Percentiles rank a stretch among this genome's conserved stretches.
Evolutionary conservation across 2,329 filamentous ascomycete genomes (phyloP).

Genomic region (Blumeriella jaapii): DNA sequence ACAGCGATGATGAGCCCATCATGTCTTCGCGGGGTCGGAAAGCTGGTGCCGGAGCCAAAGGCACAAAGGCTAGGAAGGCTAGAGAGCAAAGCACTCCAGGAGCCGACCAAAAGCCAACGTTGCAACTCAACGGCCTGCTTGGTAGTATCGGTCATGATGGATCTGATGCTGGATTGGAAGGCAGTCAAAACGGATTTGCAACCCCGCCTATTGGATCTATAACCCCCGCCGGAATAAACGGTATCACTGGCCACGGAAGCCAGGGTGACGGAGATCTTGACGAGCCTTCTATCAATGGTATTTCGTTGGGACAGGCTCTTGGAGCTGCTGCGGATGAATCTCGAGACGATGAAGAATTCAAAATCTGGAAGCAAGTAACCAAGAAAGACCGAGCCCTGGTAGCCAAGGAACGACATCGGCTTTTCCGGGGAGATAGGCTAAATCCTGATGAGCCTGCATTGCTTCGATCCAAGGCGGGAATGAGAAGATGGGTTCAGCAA

Average conservation of each 20-base stretch:
- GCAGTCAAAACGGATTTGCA: constrained; percentile 70
- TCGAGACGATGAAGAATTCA: constrained; percentile 88
- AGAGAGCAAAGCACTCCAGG: constrained; percentile 70
- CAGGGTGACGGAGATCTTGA: constrained; percentile 80
- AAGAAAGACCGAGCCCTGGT: constrained; percentile 87
- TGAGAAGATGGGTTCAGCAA: constrained; percentile 77
- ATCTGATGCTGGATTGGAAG: constrained; percentile 63
- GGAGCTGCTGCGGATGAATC: constrained; percentile 60
- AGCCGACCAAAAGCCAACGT: constrained; percentile 60
- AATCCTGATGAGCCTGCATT: constrained; percentile 83
- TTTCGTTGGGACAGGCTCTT: constrained; percentile 51
- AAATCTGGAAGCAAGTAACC: constrained; percentile 97
- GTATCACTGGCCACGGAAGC: constrained; percentile 53
- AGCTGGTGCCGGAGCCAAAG: constrained; percentile 65
- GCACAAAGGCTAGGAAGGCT: constrained; percentile 60
- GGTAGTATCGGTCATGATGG: constrained; percentile 52
- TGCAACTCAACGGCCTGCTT: constrained; percentile 54
- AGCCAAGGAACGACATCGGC: constrained; percentile 71
- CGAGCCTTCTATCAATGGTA: constrained; percentile 55
- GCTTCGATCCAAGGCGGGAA: constrained; percentile 72
- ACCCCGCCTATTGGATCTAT: constrained; percentile 68
- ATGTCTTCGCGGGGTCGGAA: constrained; percentile 94
- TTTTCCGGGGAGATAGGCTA: constrained; percentile 77
- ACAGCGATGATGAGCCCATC: constrained; percentile 94
- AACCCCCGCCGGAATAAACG: constrained; percentile 64